Evolutionary conservation across 2,329 filamentous ascomycete genomes (phyloP), one percentile per base, ranked within the genome.

Genomic region (Colletotrichum plurivorum): DNA sequence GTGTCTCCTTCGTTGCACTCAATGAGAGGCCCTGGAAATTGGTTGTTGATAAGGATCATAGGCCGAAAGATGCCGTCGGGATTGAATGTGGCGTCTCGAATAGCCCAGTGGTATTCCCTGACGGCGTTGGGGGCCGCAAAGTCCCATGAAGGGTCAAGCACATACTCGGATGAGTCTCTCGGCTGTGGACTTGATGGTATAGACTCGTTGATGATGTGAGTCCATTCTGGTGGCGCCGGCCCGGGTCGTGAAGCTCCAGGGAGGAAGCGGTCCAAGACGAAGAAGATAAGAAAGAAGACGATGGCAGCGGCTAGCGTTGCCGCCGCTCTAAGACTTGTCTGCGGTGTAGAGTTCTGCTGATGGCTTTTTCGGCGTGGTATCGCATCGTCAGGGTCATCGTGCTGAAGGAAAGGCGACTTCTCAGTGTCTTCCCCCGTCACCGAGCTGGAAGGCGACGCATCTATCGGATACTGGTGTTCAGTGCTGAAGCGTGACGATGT

Each of bases 1-100:
- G 86, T 89, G 73, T 96, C 93, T 20, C 92, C 92, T 71, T 93
- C 89, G 72, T 93, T 93, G 71, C 90, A 89, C 71, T 93, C 88
- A 53, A 96, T 88, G 52, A 92, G 78, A 6, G 93, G 93, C 0
- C 93, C 87, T 0, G 93, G 93, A 78, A 93, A 94, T 75, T 92
- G 84, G 43, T 90, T 89, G 75, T 95, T 94, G 79, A 94, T 92
- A 45, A 91, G 88, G 60, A 94, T 87, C 83, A 92, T 87, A 9
- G 82, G 84, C 20, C 86, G 83, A 51, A 78, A 83, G 20, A 89
- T 78, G 4, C 87, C 90, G 73, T 92, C 89, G 0, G 90, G 90
- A 61, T 89, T 90, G 49, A 88, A 83, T 0, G 83, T 80, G 39
- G 86, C 85, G 69, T 92, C 88, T 10, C 80, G 76, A 36, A 93